Percentiles rank a stretch among this genome's conserved stretches.
Conservation (phyloP, 306 rosid species). For the Rosa persica region DNA sequence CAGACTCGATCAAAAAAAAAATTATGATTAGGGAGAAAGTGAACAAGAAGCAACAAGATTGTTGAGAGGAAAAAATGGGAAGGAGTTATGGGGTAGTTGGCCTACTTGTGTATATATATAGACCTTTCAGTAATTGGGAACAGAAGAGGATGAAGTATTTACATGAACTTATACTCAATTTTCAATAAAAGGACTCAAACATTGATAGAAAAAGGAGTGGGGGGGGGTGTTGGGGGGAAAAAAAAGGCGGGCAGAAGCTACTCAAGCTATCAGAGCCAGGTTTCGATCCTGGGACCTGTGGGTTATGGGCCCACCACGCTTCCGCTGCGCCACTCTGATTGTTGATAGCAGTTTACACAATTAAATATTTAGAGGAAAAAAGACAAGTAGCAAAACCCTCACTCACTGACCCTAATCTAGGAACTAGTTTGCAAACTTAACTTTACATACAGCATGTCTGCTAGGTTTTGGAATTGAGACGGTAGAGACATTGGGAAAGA, state of each 20-base stretch:
- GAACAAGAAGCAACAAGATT: not conserved
- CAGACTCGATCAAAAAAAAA: not conserved
- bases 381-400: too few species aligned
- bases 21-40: not conserved
- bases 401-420: too few species aligned
- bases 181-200: too few species aligned
- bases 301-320: slow-evolving; percentile 30
- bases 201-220: too few species aligned
- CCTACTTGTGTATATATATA: not conserved
- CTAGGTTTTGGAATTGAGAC: too few species aligned
- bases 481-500: too few species aligned
- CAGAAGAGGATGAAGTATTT: not conserved
- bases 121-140: not conserved
- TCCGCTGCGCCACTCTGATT: slow-evolving; percentile 23
- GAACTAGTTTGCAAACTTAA: too few species aligned
- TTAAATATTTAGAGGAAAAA: too few species aligned
- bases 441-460: too few species aligned
- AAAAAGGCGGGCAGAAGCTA: not conserved
- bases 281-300: slow-evolving; percentile 30
- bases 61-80: not conserved
- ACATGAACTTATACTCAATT: not conserved
- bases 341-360: accelerated
- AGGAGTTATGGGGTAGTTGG: not conserved
- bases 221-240: too few species aligned
- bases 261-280: slow-evolving; percentile 22